Conservation (phyloP, 257 asterid genomes). For the Paraleonurus japonicus region DNA sequence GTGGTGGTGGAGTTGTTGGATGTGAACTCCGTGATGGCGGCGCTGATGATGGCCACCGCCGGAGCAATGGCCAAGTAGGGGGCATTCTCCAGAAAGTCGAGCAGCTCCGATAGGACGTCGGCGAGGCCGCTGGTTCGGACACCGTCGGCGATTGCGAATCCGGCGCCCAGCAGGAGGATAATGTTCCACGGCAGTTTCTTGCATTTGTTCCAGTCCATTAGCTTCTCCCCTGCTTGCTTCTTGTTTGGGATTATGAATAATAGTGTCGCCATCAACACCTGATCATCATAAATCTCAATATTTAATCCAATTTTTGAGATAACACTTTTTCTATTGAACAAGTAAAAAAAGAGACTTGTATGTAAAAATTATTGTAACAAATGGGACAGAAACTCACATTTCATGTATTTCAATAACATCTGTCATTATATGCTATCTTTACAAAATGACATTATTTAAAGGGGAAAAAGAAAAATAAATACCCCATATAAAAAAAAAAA, state of each 20-base stretch:
- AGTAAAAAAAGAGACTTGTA: no score
- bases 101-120: slow-evolving; percentile 51
- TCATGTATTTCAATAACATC: no score
- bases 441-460: no score
- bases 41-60: slow-evolving; percentile 56
- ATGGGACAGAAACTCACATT: no score
- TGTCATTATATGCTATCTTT: no score
- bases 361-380: no score
- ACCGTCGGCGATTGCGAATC: slow-evolving; percentile 90
- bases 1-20: slow-evolving; percentile 86
- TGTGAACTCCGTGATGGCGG: slow-evolving; percentile 71
- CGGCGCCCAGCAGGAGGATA: slow-evolving; percentile 76
- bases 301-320: no score
- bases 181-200: slow-evolving; percentile 88
- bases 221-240: slow-evolving; percentile 70
- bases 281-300: background rate
- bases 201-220: slow-evolving; percentile 99
- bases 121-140: slow-evolving; percentile 85
- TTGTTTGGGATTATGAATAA: slow-evolving; percentile 82
- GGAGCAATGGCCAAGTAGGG: slow-evolving; percentile 87
- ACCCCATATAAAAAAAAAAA: no score
- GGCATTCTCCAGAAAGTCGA: slow-evolving; percentile 52
- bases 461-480: no score
- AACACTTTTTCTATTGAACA: no score
- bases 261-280: slow-evolving; percentile 93